phyloP scores from a whole-genome alignment of 176 grass and related monocot species.

The Oryza brachyantha region DNA sequence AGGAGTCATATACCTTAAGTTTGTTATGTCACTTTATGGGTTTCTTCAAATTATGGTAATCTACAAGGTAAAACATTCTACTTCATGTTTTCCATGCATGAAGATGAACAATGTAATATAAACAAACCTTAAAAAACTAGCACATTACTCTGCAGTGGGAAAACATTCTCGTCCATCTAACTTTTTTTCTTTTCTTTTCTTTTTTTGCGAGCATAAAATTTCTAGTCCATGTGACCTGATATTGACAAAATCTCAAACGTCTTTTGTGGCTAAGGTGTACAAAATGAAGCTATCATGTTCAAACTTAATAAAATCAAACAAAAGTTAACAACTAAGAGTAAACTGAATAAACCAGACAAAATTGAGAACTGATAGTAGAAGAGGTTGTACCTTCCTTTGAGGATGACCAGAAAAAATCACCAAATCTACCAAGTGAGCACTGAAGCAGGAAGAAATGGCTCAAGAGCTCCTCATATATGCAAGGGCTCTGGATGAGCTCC shows the following conservation, averaged over 20 bases:
- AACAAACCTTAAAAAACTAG: not conserved
- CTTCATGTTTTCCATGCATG: not conserved
- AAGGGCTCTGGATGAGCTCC: conserved; percentile 6
- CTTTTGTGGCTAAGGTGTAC: not conserved
- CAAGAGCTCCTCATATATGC: not conserved
- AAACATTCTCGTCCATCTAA: not conserved
- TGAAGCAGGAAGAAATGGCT: conserved; percentile 9
- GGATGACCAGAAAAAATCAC: not conserved
- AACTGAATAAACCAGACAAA: not conserved
- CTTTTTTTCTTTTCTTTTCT: not conserved
- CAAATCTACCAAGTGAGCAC: not conserved
- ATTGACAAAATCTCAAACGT: not conserved
- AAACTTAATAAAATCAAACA: not conserved
- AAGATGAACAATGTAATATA: not conserved
- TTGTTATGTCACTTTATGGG: not conserved
- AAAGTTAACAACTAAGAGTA: not conserved
- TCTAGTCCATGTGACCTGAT: not conserved
- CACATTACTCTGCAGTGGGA: not conserved
- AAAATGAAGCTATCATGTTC: not conserved
- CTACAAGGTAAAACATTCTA: not conserved
- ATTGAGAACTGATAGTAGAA: not conserved
- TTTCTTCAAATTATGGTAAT: not conserved
- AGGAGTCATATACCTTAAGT: too few relatives aligned
- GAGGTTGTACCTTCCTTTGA: conserved; percentile 33
- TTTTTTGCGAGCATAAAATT: not conserved